These are phyloP conservation scores for Lepiota subincarnata DNA, from an alignment of 768 basidiomycete species.

Conservation along the genomic window DNA sequence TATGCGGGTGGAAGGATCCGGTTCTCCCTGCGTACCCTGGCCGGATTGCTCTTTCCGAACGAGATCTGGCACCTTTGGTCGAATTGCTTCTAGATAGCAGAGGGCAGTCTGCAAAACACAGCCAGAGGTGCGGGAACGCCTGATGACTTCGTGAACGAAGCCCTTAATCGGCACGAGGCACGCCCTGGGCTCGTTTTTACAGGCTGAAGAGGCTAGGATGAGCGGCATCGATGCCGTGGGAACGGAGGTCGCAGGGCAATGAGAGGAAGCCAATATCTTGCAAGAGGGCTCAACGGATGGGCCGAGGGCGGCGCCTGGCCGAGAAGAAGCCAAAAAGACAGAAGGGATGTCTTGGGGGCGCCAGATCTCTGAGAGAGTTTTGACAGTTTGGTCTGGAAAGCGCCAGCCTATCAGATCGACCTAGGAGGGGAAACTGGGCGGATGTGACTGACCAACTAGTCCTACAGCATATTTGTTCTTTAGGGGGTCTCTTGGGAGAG, in stretches of 20 bases:
- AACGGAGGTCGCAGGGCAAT: slow-evolving; percentile 26
- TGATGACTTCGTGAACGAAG: slow-evolving; percentile 87
- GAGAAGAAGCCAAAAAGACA: slow-evolving; percentile 31
- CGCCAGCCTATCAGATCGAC: slow-evolving; percentile 10
- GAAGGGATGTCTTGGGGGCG: slow-evolving; percentile 68
- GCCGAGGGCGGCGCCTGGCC: slow-evolving; percentile 6
- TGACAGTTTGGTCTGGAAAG: slow-evolving; percentile 69
- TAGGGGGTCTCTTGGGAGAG: slow-evolving; percentile 17
- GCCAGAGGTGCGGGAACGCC: slow-evolving; percentile 81
- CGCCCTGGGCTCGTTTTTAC: slow-evolving; percentile 23
- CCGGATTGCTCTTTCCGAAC: slow-evolving; percentile 46
- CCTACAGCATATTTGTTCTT: slow-evolving; percentile 67
- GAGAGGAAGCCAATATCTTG: slow-evolving; percentile 42
- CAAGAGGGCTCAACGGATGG: slow-evolving; percentile 4
- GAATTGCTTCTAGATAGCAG: slow-evolving; percentile 85
- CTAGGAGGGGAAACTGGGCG: background rate
- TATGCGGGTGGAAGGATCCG: slow-evolving; percentile 40
- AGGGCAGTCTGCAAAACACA: slow-evolving; percentile 82
- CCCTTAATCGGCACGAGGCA: slow-evolving; percentile 58
- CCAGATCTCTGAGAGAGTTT: slow-evolving; percentile 77
- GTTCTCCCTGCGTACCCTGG: slow-evolving; percentile 35
- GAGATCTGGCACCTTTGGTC: slow-evolving; percentile 63
- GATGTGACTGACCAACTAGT: slow-evolving; percentile 59
- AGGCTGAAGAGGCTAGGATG: slow-evolving; percentile 14
- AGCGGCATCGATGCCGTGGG: slow-evolving; percentile 8